phyloP scores from a whole-genome alignment of 148 eudicot genomes.

The Rhododendron simsii region DNA sequence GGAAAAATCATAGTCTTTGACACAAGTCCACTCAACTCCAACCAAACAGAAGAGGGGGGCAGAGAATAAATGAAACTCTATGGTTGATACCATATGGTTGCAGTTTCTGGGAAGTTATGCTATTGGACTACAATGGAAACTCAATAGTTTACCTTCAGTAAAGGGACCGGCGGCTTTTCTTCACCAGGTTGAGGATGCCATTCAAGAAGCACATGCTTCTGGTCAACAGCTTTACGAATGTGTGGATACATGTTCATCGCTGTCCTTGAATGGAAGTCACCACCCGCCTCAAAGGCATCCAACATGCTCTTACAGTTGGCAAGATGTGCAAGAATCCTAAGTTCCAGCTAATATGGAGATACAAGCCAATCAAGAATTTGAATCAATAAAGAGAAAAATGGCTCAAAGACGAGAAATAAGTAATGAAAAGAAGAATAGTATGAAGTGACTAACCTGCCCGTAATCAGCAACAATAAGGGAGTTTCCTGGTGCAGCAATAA shows the following conservation, averaged over 20 bases:
- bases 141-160: slow-evolving; percentile 59
- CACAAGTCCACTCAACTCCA: not conserved
- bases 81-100: slow-evolving; percentile 24
- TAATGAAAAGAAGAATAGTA: not conserved
- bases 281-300: slow-evolving; percentile 93
- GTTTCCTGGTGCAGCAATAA: slow-evolving; percentile 91
- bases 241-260: slow-evolving; percentile 99
- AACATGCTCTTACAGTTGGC: slow-evolving; percentile 96
- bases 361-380: slow-evolving; percentile 8
- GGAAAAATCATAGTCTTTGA: slow-evolving; percentile 1
- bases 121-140: not conserved
- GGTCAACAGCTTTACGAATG: slow-evolving; percentile 77
- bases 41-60: not conserved
- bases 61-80: not conserved
- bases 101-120: not conserved
- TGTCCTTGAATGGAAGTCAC: slow-evolving; percentile 98
- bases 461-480: slow-evolving; percentile 97
- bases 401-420: not conserved
- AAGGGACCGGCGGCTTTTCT: slow-evolving; percentile 95
- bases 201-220: slow-evolving; percentile 74
- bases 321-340: slow-evolving; percentile 98
- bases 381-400: not conserved
- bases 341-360: slow-evolving; percentile 61
- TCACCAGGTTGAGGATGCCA: slow-evolving; percentile 96
- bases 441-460: slow-evolving; percentile 69